Percentiles rank a stretch among this genome's conserved stretches.
Conservation (phyloP, 352 stramenopile species). For the Phytophthora fragariae region DNA sequence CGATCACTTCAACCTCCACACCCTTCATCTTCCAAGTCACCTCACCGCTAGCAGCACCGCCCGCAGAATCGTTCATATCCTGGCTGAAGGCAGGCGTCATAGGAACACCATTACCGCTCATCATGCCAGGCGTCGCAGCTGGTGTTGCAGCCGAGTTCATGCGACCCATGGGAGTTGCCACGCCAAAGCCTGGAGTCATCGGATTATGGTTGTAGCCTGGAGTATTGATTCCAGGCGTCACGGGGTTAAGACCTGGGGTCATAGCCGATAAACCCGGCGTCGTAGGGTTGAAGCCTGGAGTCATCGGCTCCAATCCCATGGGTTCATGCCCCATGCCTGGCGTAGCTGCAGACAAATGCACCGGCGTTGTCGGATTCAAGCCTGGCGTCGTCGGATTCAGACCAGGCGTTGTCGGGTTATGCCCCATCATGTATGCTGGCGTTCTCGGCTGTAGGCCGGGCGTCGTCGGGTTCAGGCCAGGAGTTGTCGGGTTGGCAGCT, state of each 20-base stretch:
- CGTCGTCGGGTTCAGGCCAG: constrained; percentile 84
- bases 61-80: constrained; percentile 50
- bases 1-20: constrained; percentile 82
- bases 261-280: constrained; percentile 82
- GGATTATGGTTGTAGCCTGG: constrained; percentile 88
- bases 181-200: constrained; percentile 87
- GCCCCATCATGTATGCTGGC: constrained; percentile 79
- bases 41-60: constrained; percentile 57
- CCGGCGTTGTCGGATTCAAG: constrained; percentile 77
- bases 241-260: constrained; percentile 83
- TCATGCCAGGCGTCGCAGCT: constrained; percentile 79
- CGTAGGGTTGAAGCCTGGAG: constrained; percentile 88
- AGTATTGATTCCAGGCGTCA: constrained; percentile 84
- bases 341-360: constrained; percentile 74
- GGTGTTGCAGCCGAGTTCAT: constrained; percentile 74
- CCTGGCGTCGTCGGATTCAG: constrained; percentile 84
- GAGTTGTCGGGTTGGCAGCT: constrained; percentile 75
- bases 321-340: constrained; percentile 74
- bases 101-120: constrained; percentile 63
- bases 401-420: constrained; percentile 83
- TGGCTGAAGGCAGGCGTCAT: constrained; percentile 83
- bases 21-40: constrained; percentile 91
- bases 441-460: constrained; percentile 79
- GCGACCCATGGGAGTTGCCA: constrained; percentile 80
- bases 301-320: constrained; percentile 88